phyloP scores from a whole-genome alignment of 257 asterid species.

The Linaria vulgaris region DNA sequence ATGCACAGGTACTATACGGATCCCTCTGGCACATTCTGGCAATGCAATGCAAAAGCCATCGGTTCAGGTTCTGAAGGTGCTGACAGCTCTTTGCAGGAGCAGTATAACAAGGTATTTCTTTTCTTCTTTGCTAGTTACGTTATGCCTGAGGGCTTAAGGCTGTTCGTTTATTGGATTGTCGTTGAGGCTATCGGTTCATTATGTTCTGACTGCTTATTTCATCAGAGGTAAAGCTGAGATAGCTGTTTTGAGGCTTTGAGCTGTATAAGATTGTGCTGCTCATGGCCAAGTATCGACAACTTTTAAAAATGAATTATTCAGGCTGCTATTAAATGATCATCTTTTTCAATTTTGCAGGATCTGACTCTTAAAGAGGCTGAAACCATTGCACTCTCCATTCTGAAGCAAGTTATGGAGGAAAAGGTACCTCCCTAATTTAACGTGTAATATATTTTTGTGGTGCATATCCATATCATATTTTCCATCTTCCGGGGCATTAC shows the following conservation, averaged over 20 bases:
- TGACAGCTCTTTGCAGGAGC: slow-evolving; percentile 99
- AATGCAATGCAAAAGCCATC: slow-evolving; percentile 91
- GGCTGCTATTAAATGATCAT: too few relatives aligned
- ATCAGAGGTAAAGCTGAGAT: too few relatives aligned
- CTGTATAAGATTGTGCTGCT: too few relatives aligned
- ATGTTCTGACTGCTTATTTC: too few relatives aligned
- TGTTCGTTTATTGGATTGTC: too few relatives aligned
- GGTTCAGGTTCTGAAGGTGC: slow-evolving; percentile 99
- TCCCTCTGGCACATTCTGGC: slow-evolving; percentile 97
- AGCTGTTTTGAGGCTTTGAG: too few relatives aligned
- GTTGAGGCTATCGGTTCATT: too few relatives aligned
- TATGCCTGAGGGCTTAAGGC: neutral
- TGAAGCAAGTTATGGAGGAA: slow-evolving; percentile 92
- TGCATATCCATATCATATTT: neutral
- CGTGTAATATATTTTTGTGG: neutral
- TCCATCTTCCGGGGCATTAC: neutral
- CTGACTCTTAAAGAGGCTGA: slow-evolving; percentile 80
- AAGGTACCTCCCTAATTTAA: slow-evolving; percentile 42
- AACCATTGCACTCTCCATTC: slow-evolving; percentile 77
- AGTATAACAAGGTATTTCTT: slow-evolving; percentile 60
- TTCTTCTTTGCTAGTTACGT: neutral
- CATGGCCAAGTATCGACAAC: too few relatives aligned
- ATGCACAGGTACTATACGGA: slow-evolving; percentile 73
- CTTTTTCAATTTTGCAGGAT: slow-evolving; percentile 43
- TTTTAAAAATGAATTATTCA: too few relatives aligned